Percentiles rank a stretch among this genome's conserved stretches.
These are phyloP conservation scores for Malus sylvestris DNA, from an alignment of 306 rosid species.

Conservation along the genomic window DNA sequence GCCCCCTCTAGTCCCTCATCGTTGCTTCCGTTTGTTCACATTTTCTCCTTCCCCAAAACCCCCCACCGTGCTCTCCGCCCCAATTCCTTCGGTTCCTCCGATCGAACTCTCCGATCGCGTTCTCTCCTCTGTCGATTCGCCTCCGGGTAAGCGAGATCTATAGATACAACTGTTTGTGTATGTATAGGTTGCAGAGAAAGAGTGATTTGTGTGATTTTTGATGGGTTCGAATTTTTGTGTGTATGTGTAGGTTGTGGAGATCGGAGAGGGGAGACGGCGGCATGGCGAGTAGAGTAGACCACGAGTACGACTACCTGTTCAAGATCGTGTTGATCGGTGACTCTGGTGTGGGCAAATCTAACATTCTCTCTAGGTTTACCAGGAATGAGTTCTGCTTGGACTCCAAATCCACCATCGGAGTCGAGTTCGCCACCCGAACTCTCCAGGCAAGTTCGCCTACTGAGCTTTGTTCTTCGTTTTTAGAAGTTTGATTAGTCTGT, in stretches of 20 bases:
- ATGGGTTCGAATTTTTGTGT: constrained; percentile 11
- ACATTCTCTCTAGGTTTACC: constrained; percentile 93
- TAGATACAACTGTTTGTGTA: not conserved
- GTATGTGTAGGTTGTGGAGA: constrained; percentile 10
- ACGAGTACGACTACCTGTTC: constrained; percentile 89
- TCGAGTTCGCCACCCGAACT: constrained; percentile 92
- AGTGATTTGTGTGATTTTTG: not conserved
- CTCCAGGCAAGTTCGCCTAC: constrained; percentile 54
- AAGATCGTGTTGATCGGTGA: constrained; percentile 98
- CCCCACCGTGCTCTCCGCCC: not conserved
- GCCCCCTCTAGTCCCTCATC: constrained; percentile 16
- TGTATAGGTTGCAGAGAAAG: not conserved
- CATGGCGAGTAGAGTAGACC: constrained; percentile 94
- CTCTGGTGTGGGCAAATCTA: constrained; percentile 96
- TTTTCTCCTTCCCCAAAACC: constrained; percentile 9
- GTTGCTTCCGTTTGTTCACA: constrained; percentile 21
- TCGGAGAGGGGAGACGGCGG: constrained; percentile 40
- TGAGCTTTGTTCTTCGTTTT: not conserved
- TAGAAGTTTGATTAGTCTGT: not conserved
- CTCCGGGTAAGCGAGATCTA: constrained; percentile 43
- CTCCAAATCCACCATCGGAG: constrained; percentile 96
- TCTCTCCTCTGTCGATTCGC: constrained; percentile 30
- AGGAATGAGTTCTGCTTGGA: constrained; percentile 97
- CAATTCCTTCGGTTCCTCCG: not conserved
- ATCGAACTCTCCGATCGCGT: not conserved